Evolutionary conservation across 179 eudicot genomes (phyloP), one percentile per base, ranked within the genome.

Genomic region (Gypsophila paniculata): DNA sequence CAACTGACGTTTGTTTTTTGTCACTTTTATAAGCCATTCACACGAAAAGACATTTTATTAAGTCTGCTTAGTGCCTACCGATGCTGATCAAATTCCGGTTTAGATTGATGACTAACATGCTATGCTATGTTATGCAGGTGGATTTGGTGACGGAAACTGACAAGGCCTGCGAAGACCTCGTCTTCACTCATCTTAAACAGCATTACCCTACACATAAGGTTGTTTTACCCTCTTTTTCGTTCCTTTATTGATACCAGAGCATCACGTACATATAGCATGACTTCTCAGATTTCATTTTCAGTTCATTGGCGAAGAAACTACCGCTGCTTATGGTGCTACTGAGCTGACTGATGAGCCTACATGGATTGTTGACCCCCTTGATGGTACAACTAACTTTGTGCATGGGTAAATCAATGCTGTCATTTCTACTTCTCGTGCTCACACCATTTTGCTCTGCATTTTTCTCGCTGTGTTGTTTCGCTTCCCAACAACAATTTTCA

Each of bases 61-160:
- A 55, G 60, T 51, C 19, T 14, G 19, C n/a, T n/a, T n/a, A n/a
- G n/a, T n/a, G n/a, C 17, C 55, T 51, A 51, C 55, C 55, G 5
- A 51, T 51, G 55, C 15, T 51, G 17, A 51, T n/a, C 55, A 6
- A 54, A 21, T 54, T 19, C 6, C 59, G 0, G 18, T n/a, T 21
- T 51, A 7, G 17, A 62, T 53, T 15, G 42, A 18, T 13, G 59
- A 67, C 18, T 22, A 74, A 64, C 13, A 58, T 70, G 72, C 10
- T 42, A 2, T 42, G 46, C 5, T 42, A 8, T 42, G 34, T 46
- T 34, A 64, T 77, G 71, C 84, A 91, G 96, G 97, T 91, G 60
- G 99, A 94, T 82, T 84, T 94, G 84, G 99, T 94, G 74, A 91
- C 97, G 14, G 97, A 89, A 79, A 94, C 99, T 73, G 97, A 94